These are phyloP conservation scores for Myrica gale DNA, from an alignment of 306 rosid species.

Conservation along the genomic window DNA sequence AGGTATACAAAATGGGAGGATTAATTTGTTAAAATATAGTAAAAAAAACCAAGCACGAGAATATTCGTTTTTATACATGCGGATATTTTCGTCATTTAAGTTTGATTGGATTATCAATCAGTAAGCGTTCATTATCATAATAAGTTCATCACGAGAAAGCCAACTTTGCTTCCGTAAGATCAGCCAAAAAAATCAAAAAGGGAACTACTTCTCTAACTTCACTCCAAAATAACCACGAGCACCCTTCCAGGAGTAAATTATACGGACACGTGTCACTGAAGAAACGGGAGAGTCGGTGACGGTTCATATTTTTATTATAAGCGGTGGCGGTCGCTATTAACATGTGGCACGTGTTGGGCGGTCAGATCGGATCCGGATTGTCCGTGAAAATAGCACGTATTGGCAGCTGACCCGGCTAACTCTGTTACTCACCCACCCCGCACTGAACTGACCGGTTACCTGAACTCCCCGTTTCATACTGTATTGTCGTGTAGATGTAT, in stretches of 20 bases:
- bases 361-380: conserved; percentile 35
- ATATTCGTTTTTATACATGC: too few species aligned
- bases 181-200: too few species aligned
- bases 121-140: too few species aligned
- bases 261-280: conserved; percentile 41
- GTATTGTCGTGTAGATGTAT: background rate
- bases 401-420: conserved; percentile 24
- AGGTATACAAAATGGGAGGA: too few species aligned
- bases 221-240: background rate
- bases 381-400: conserved; percentile 40
- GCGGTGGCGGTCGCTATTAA: background rate
- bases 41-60: too few species aligned
- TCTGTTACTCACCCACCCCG: background rate
- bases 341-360: conserved; percentile 35
- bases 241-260: background rate
- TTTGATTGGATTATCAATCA: too few species aligned
- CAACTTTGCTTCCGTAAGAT: too few species aligned
- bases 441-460: conserved; percentile 25
- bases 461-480: background rate
- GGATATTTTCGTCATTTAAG: too few species aligned
- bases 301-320: conserved; percentile 26
- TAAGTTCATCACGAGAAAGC: too few species aligned
- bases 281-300: conserved; percentile 26
- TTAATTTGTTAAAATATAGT: too few species aligned
- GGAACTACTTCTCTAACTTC: too few species aligned